Evolutionary conservation across 768 basidiomycete species (phyloP), one percentile per base, ranked within the genome.

Genomic region (Mycena epipterygia): DNA sequence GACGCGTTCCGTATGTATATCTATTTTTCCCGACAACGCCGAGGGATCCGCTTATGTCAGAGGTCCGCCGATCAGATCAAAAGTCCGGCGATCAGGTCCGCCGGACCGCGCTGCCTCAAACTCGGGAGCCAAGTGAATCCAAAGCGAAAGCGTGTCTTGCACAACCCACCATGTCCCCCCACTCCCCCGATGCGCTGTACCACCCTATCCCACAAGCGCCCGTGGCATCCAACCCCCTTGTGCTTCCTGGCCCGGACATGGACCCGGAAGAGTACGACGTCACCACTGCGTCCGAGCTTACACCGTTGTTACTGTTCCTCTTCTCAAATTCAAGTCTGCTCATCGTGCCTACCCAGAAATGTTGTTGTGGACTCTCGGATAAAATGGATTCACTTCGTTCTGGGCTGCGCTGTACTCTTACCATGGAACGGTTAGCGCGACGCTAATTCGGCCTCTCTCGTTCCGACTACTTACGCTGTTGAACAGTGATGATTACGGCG

Each of bases 371-470:
- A 89, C 68, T 48, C 80, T 48, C 84, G 82, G 52, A 85, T 91
- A 74, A 79, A 82, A 57, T 91, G 91, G 89, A 87, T 91, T 46
- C 87, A 90, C 73, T 93, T 94, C 72, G 79, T 93, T 27, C 80
- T 96, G 21, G 95, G 96, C 3, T 91, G 91, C 65, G 92, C 94
- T 23, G 88, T 92, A 5, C 85, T 98, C 9, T 81, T 98, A 21
- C 91, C 94, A 32, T 98, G 96, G 96, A 97, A 96, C 77, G 95
- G 96, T 95, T 78, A 77, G 87, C 77, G 19, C 33, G 14, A 17
- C 17, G 30, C 75, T 13, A n/a, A n/a, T 14, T 37, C 23, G 13
- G 39, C 52, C 32, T 53, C 9, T 19, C 56, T 44, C 17, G 19
- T 42, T 52, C 56, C 30, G 16, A 17, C 27, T 37, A 30, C 30